A percentile compares a stretch with the other conserved stretches of the same genome.
Evolutionary conservation across 495 filamentous ascomycete species (phyloP).

Genomic region (Hypomontagnella monticulosa): DNA sequence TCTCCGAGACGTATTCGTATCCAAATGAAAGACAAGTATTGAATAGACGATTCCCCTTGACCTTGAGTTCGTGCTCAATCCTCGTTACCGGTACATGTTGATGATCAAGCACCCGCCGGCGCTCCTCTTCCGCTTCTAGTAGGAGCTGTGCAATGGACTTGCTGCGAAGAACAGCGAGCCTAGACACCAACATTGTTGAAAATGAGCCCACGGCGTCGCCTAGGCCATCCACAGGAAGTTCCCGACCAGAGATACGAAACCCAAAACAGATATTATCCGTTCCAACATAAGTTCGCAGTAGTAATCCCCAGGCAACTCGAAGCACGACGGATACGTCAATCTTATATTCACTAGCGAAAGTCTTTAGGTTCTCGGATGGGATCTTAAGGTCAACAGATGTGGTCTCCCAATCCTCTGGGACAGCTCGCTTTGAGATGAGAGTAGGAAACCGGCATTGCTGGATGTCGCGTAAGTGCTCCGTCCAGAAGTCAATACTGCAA

Average conservation of each 20-base stretch:
- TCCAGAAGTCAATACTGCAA: constrained; percentile 55
- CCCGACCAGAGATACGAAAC: constrained; percentile 54
- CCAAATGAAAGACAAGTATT: constrained; percentile 59
- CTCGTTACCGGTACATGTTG: constrained; percentile 55
- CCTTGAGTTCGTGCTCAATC: constrained; percentile 55
- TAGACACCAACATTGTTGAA: constrained; percentile 52
- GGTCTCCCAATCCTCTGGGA: constrained; percentile 45
- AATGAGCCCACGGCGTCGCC: constrained; percentile 55
- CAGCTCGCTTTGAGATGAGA: constrained; percentile 38
- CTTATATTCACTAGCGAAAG: constrained; percentile 48
- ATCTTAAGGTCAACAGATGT: constrained; percentile 51
- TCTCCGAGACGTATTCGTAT: constrained; percentile 46
- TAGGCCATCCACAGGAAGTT: constrained; percentile 50
- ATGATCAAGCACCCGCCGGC: constrained; percentile 47
- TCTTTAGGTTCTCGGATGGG: constrained; percentile 46
- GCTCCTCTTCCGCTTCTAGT: constrained; percentile 49
- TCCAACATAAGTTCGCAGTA: constrained; percentile 56
- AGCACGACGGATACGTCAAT: constrained; percentile 50
- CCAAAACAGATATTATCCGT: constrained; percentile 55
- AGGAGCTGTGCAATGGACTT: constrained; percentile 47
- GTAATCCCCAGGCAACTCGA: constrained; percentile 58
- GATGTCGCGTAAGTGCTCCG: constrained; percentile 48
- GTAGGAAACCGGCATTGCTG: constrained; percentile 54
- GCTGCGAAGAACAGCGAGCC: constrained; percentile 44
- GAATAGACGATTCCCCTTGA: constrained; percentile 54